phyloP scores from a whole-genome alignment of 495 filamentous ascomycete species.

The Neurospora sp. region DNA sequence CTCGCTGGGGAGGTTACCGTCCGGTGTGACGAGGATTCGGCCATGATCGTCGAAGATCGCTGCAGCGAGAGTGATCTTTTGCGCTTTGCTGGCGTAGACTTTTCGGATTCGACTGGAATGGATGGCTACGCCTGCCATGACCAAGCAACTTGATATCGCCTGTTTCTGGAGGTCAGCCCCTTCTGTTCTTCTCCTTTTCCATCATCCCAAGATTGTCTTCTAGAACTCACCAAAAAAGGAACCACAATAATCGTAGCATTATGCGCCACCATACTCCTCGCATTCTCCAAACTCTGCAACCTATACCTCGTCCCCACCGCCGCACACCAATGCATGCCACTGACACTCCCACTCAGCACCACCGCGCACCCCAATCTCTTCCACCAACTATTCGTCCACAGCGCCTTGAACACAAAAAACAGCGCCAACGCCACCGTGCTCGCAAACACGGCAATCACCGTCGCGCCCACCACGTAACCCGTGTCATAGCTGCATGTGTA shows the following conservation, averaged over 20 bases:
- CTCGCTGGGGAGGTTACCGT: conserved; percentile 68
- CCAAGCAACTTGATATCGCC: conserved; percentile 51
- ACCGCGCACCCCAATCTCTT: conserved; percentile 56
- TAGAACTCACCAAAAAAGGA: conserved; percentile 46
- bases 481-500: conserved; percentile 52
- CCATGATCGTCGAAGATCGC: conserved; percentile 68
- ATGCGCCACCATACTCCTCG: conserved; percentile 32
- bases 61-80: conserved; percentile 67
- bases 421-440: conserved; percentile 56
- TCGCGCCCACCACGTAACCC: conserved; percentile 55
- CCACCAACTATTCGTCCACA: conserved; percentile 73
- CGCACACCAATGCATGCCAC: conserved; percentile 84
- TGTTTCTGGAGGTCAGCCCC: conserved; percentile 11
- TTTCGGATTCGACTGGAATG: conserved; percentile 44
- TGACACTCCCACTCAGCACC: conserved; percentile 62
- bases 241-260: conserved; percentile 53
- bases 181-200: background rate
- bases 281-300: conserved; percentile 25
- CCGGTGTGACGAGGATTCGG: conserved; percentile 65
- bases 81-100: conserved; percentile 53
- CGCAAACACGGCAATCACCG: conserved; percentile 59
- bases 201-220: too few species aligned
- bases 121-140: conserved; percentile 39
- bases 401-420: conserved; percentile 67
- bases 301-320: conserved; percentile 58